Conservation (phyloP, 495 filamentous ascomycete genomes). For the Aspergillus saccharolyticus region DNA sequence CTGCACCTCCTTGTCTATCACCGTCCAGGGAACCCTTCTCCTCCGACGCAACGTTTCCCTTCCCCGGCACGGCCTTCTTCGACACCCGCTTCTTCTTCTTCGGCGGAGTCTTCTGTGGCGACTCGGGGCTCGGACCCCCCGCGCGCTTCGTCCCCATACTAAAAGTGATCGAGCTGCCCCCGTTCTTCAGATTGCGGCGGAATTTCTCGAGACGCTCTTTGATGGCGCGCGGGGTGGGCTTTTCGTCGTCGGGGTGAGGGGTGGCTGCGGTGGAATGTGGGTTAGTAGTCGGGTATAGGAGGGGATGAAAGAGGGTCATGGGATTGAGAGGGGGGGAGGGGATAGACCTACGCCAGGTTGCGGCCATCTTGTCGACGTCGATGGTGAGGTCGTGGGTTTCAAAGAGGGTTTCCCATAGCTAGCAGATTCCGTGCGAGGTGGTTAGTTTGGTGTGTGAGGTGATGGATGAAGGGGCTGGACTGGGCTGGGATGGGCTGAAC, state of each 20-base stretch:
- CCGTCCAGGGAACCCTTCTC: too few species aligned
- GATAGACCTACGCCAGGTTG: constrained; percentile 11
- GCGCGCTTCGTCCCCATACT: constrained; percentile 7
- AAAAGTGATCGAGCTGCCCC: constrained; percentile 9
- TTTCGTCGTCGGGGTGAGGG: constrained; percentile 4
- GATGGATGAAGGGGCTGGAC: too few species aligned
- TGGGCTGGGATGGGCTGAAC: background rate
- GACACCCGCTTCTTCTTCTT: background rate
- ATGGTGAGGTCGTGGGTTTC: constrained; percentile 12
- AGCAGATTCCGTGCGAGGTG: background rate
- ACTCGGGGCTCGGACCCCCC: background rate
- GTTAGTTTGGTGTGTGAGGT: background rate
- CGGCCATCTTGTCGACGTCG: constrained; percentile 10
- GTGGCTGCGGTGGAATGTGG: background rate
- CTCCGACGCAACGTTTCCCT: too few species aligned
- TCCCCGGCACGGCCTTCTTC: background rate
- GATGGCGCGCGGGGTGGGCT: constrained; percentile 13
- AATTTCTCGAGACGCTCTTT: constrained; percentile 12
- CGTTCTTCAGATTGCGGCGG: constrained; percentile 8
- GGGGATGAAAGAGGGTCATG: too few species aligned
- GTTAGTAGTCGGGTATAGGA: background rate
- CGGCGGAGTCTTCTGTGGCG: background rate
- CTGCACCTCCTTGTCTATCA: too few species aligned
- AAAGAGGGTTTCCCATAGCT: constrained; percentile 18
- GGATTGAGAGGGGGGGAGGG: background rate